Evolutionary conservation across 306 rosid species (phyloP).

Genomic region (Lathyrus oleraceus): DNA sequence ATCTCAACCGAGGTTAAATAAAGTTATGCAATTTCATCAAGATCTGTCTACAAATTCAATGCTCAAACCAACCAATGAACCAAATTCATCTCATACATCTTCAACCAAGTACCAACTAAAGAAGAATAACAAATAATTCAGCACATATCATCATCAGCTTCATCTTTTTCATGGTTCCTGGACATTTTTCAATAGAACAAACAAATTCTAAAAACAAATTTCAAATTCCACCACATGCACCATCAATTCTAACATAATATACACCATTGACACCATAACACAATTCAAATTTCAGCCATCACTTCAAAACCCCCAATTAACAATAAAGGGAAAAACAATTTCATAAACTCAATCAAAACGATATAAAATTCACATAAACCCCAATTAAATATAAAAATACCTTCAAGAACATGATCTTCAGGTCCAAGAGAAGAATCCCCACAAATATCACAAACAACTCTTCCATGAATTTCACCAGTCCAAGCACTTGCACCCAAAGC

Average conservation of each 20-base stretch:
- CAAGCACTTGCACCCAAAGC: conserved; percentile 57
- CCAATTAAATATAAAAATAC: conserved; percentile 36
- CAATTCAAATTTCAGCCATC: not conserved
- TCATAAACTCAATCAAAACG: not conserved
- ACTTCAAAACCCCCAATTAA: not conserved
- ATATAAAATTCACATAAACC: conserved; percentile 1
- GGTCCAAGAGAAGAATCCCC: conserved; percentile 90
- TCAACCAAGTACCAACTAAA: conserved; percentile 1
- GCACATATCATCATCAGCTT: not conserved
- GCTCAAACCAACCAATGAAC: not conserved
- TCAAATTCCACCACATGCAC: not conserved
- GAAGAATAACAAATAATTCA: conserved; percentile 9
- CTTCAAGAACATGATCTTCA: conserved; percentile 88
- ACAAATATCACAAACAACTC: conserved; percentile 90
- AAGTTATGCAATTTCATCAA: not conserved
- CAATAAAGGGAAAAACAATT: not conserved
- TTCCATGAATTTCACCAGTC: conserved; percentile 97
- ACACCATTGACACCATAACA: not conserved
- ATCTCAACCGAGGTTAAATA: not conserved
- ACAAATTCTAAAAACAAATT: conserved; percentile 24
- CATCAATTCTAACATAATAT: not conserved
- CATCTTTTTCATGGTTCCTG: conserved; percentile 12
- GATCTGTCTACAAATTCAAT: conserved; percentile 19
- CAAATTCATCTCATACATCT: conserved; percentile 9
- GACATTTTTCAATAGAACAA: not conserved